Evolutionary conservation across 257 asterid genomes (phyloP), one percentile per base, ranked within the genome.

Genomic region (Cordia subcordata): DNA sequence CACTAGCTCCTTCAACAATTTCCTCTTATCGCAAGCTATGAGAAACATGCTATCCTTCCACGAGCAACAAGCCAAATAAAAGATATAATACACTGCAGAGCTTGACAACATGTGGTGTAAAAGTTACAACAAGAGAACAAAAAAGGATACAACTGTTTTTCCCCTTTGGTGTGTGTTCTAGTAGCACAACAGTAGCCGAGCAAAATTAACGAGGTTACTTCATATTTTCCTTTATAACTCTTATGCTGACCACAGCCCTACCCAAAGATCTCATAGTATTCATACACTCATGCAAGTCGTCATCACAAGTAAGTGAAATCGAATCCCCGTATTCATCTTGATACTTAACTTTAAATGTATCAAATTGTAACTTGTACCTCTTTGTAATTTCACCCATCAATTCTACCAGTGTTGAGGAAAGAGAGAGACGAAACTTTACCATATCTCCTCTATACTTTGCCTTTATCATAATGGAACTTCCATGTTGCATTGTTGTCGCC

Each of bases 261-360:
- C 58, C 32, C 37, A 49, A 61, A 15, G 66, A 61, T 49, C 12
- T 45, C 37, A 19, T 53, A 61, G 37, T 61, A 49, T 15, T 61
- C 10, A 61, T 33, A 50, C 66, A 61, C 44, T 32, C 49, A 6
- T 33, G 0, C 57, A 61, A 14, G 49, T 61, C 66, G 3, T 61
- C 58, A 61, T 61, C 66, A 61, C 21, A 32, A 3, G 66, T 49
- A 47, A 61, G 51, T 47, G 44, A 61, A 47, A 61, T 61, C 57
- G 22, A 32, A 61, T 61, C 66, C 49, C 20, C 38, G 23, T 61
- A 57, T 32, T 61, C 58, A 49, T 61, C 66, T 47, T 16, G 19
- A 4, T 61, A 61, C 27, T 33, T 61, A 33, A 32, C 27, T 61
- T 56, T 61, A 35, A 49, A 50, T 13, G 17, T 35, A 32, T 19